These are phyloP conservation scores for Xylariaceae sp. DNA, from an alignment of 2,329 filamentous ascomycete species.

Conservation along the genomic window DNA sequence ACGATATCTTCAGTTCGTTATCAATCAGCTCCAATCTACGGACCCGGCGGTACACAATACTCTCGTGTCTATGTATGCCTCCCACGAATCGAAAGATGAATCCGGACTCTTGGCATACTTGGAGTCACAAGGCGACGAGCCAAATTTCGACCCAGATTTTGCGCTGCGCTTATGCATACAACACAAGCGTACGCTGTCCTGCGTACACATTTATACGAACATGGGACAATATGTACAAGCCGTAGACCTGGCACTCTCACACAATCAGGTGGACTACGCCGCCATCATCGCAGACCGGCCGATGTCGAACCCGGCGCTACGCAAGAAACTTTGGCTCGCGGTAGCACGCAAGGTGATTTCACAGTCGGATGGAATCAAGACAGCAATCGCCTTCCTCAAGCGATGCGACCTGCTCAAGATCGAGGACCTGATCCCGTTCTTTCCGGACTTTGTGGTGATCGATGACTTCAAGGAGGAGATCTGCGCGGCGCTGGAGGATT, in stretches of 20 bases:
- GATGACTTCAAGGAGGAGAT: conserved; percentile 99
- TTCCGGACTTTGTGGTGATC: conserved; percentile 97
- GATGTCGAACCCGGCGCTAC: conserved; percentile 70
- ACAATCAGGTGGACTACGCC: conserved; percentile 85
- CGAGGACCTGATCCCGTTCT: conserved; percentile 96
- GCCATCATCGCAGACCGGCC: conserved; percentile 84
- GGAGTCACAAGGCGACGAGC: conserved; percentile 82
- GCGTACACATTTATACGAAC: conserved; percentile 93
- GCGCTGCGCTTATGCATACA: conserved; percentile 93
- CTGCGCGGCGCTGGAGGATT: conserved; percentile 87
- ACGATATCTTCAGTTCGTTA: conserved; percentile 87
- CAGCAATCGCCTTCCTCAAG: conserved; percentile 88
- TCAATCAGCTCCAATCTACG: conserved; percentile 77
- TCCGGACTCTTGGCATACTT: conserved; percentile 82
- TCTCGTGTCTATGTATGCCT: conserved; percentile 91
- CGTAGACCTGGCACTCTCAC: conserved; percentile 85
- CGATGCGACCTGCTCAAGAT: conserved; percentile 89
- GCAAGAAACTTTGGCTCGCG: conserved; percentile 93
- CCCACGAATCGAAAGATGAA: conserved; percentile 78
- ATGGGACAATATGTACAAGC: conserved; percentile 95
- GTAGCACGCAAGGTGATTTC: conserved; percentile 93
- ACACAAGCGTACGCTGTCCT: conserved; percentile 86
- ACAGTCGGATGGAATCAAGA: conserved; percentile 80
- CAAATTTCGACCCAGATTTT: conserved; percentile 91
- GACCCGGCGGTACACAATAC: conserved; percentile 94